Conservation (phyloP, 257 asterid genomes). For the Solanum ahanhuiri region DNA sequence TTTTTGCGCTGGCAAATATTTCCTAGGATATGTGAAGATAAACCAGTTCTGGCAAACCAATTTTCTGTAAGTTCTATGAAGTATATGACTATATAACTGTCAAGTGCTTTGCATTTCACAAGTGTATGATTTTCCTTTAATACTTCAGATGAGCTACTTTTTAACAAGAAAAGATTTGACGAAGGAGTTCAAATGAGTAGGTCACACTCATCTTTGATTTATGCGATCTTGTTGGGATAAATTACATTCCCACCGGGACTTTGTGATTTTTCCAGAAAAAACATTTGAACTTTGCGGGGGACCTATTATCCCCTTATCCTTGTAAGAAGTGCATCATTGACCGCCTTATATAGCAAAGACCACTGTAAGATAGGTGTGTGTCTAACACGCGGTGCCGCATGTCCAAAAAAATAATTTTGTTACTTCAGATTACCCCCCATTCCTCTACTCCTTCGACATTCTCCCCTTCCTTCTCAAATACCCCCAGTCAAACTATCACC, state of each 20-base stretch:
- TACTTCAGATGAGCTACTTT: neutral
- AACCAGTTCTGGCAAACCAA: conserved; percentile 79
- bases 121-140: neutral
- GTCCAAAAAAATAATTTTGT: neutral
- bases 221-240: neutral
- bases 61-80: conserved; percentile 70
- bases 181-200: neutral
- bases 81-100: neutral
- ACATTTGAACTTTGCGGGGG: neutral
- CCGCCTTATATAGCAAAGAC: neutral
- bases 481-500: neutral
- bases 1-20: conserved; percentile 89
- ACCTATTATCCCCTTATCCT: neutral
- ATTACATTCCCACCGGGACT: neutral
- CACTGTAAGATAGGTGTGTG: neutral
- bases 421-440: neutral
- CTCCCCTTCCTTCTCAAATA: neutral
- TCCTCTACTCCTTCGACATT: neutral
- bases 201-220: neutral
- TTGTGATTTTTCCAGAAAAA: neutral
- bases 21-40: conserved; percentile 85
- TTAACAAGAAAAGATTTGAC: neutral
- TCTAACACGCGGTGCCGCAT: neutral
- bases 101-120: neutral
- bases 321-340: neutral